Conservation (phyloP, 169 alveolate genomes). For the Cryptosporidium tyzzeri region DNA sequence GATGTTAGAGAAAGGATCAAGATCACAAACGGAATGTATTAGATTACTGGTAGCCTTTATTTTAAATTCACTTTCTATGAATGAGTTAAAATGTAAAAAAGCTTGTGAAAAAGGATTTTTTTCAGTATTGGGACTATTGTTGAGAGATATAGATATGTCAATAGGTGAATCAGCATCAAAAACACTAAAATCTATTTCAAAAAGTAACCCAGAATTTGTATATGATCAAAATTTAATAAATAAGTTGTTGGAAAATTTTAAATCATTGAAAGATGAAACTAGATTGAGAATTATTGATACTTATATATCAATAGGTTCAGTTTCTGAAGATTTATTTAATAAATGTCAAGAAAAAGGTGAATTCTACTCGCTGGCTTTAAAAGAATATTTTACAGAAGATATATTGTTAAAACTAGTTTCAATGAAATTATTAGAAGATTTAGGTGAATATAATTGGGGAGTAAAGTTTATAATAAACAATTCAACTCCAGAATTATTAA, state of each 20-base stretch:
- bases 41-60: constrained; percentile 39
- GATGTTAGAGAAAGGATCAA: constrained; percentile 29
- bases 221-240: constrained; percentile 19
- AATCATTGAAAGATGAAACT: constrained; percentile 42
- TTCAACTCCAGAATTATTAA: constrained; percentile 51
- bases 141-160: constrained; percentile 39
- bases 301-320: constrained; percentile 64
- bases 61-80: constrained; percentile 10
- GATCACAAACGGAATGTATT: not conserved
- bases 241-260: constrained; percentile 13
- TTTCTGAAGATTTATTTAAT: constrained; percentile 46
- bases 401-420: constrained; percentile 41
- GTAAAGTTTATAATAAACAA: constrained; percentile 42
- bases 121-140: constrained; percentile 18
- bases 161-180: constrained; percentile 69
- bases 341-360: constrained; percentile 63
- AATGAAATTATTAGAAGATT: constrained; percentile 56
- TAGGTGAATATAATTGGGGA: constrained; percentile 70
- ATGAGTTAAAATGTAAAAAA: constrained; percentile 1
- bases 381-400: constrained; percentile 71
- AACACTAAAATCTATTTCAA: constrained; percentile 20
- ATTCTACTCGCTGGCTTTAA: constrained; percentile 32
- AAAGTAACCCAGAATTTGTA: constrained; percentile 32
- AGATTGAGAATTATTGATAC: constrained; percentile 55
- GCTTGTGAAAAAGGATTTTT: constrained; percentile 54